phyloP scores from a whole-genome alignment of 2,329 filamentous ascomycete genomes.

The Apiospora saccharicola region DNA sequence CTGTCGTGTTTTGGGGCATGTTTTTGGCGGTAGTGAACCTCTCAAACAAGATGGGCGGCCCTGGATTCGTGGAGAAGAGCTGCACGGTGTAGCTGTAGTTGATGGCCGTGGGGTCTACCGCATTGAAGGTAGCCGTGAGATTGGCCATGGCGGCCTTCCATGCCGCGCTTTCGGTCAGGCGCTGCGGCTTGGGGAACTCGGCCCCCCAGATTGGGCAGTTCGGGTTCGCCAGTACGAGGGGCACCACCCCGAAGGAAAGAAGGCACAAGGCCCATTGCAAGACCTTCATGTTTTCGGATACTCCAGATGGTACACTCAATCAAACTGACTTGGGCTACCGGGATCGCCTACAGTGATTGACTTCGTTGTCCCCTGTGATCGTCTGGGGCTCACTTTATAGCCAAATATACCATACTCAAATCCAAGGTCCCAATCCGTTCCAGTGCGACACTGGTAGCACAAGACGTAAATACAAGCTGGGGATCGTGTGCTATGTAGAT shows the following conservation, averaged over 20 bases:
- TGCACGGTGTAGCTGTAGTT: conserved; percentile 25
- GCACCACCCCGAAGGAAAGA: background rate
- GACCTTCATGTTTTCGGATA: background rate
- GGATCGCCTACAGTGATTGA: background rate
- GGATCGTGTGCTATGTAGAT: background rate
- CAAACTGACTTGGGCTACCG: background rate
- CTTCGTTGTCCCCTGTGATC: background rate
- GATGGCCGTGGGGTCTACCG: background rate
- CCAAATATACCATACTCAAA: background rate
- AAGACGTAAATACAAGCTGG: background rate
- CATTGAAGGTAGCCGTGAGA: conserved; percentile 13
- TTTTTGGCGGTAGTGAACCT: conserved; percentile 38
- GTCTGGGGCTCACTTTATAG: background rate
- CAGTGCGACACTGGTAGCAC: background rate
- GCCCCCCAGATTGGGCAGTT: conserved; percentile 24
- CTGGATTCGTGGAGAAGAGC: conserved; percentile 25
- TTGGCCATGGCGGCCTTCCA: conserved; percentile 26
- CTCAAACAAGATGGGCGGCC: conserved; percentile 23
- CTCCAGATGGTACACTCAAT: background rate
- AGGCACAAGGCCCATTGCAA: background rate
- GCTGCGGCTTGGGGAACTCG: conserved; percentile 24
- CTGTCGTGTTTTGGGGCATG: conserved; percentile 39
- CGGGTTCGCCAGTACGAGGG: conserved; percentile 18
- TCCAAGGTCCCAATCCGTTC: background rate
- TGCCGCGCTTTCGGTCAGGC: conserved; percentile 5